Percentiles rank a stretch among this genome's conserved stretches.
Evolutionary conservation across 495 filamentous ascomycete species (phyloP).

Genomic region (Margaritispora aquatica): DNA sequence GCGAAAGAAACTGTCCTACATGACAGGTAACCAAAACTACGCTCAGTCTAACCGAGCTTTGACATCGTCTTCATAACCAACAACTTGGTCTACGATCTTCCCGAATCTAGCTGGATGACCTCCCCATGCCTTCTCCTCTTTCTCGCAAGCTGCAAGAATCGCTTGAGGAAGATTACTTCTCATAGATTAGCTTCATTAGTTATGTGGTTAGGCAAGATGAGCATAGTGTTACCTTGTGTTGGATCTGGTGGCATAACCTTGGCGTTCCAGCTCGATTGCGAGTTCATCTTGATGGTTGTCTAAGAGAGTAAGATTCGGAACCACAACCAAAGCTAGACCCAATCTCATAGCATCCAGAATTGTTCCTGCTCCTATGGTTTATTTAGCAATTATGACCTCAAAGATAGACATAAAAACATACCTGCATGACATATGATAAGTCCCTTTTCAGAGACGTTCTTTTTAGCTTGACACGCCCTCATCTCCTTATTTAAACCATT

Average conservation of each 20-base stretch:
- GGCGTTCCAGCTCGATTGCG: constrained; percentile 59
- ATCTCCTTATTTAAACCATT: constrained; percentile 53
- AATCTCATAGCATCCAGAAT: constrained; percentile 72
- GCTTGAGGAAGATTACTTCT: constrained; percentile 9
- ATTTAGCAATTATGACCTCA: constrained; percentile 4
- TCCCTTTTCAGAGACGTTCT: constrained; percentile 35
- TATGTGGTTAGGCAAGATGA: background rate
- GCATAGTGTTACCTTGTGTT: constrained; percentile 6
- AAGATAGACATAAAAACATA: constrained; percentile 31
- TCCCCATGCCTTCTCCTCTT: constrained; percentile 4
- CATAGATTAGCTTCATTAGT: background rate
- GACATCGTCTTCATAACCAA: constrained; percentile 18
- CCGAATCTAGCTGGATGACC: constrained; percentile 2
- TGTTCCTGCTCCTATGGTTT: constrained; percentile 69
- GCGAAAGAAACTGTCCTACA: no score
- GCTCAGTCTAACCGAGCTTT: constrained; percentile 7
- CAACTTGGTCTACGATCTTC: constrained; percentile 7
- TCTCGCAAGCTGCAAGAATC: constrained; percentile 3
- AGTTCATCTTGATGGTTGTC: constrained; percentile 92
- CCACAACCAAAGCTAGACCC: constrained; percentile 67
- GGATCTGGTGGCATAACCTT: constrained; percentile 37
- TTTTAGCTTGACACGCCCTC: constrained; percentile 28
- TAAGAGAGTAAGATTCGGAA: constrained; percentile 76
- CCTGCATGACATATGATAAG: constrained; percentile 89
- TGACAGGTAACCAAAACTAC: background rate